Conservation (phyloP, 2,329 filamentous ascomycete genomes). For the Xylariaceae sp. region DNA sequence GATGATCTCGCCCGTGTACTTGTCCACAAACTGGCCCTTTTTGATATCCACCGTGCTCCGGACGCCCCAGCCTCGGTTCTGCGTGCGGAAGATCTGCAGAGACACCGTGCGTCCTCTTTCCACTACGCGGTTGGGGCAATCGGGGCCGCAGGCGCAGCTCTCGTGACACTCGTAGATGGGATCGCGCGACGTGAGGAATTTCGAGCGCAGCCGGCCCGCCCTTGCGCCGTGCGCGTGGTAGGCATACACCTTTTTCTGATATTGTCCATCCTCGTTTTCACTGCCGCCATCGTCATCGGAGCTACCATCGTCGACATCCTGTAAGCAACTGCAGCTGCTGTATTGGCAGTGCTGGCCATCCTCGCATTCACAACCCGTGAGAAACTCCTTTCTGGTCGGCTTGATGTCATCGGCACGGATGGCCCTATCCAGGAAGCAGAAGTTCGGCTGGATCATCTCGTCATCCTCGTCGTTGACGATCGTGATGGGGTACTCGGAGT, state of each 20-base stretch:
- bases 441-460: conserved; percentile 55
- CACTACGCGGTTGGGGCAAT: conserved; percentile 72
- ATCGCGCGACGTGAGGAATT: conserved; percentile 49
- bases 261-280: conserved; percentile 33
- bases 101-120: conserved; percentile 67
- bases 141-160: conserved; percentile 59
- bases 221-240: conserved; percentile 57
- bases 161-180: conserved; percentile 79
- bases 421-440: conserved; percentile 64
- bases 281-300: conserved; percentile 46
- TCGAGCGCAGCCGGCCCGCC: conserved; percentile 49
- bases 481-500: conserved; percentile 50
- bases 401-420: conserved; percentile 58
- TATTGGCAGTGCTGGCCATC: conserved; percentile 63
- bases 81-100: conserved; percentile 73
- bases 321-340: conserved; percentile 62
- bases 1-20: conserved; percentile 70
- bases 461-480: conserved; percentile 61
- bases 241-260: conserved; percentile 48
- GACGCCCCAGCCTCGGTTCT: conserved; percentile 71
- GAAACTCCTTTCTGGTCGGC: conserved; percentile 56
- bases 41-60: conserved; percentile 60
- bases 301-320: conserved; percentile 40
- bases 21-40: conserved; percentile 73
- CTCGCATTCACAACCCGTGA: conserved; percentile 64